Evolutionary conservation across 106 monocot genomes (phyloP), one percentile per base, ranked within the genome.

Genomic region (Dioscorea zingiberensis): DNA sequence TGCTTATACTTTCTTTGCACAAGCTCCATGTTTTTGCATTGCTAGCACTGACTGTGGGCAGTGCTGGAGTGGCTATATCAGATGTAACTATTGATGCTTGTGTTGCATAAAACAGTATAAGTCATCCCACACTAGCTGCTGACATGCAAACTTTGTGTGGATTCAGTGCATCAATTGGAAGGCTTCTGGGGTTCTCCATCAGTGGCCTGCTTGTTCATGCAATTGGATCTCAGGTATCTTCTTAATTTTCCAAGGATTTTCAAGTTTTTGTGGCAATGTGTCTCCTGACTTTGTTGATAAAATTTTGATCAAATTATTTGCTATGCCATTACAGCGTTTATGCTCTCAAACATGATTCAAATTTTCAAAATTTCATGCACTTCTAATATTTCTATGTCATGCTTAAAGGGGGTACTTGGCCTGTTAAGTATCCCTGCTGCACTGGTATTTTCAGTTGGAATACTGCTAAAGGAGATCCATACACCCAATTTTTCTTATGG

Each of bases 141-240:
- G 86, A 94, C 72, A 94, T 94, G 86, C 89, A 89, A 47, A 94
- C 86, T 62, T 64, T 94, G 63, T 86, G 86, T 48, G 81, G 84
- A 22, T 79, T 89, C 14, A 76, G 77, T 49, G 86, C 80, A 18
- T 89, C 89, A 21, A 58, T 90, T 61, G 94, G 94, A 46, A 58
- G 78, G 18, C 84, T 94, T 72, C 55, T 90, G 17, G 94, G 94
- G 13, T 94, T 74, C 67, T 76, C 77, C 15, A 67, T 84, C 29
- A 84, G 89, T 60, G 94, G 89, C 58, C 30, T 80, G 12, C 86
- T 94, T 14, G 47, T 94, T 58, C 78, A 90, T 65, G 71, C 71
- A n/a, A 60, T 94, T 64, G 78, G 81, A 23, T 70, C 94, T 66
- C 64, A 90, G 90, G 94, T 90, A 38, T 65, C 44, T 49, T 63